phyloP scores from a whole-genome alignment of 441 rosid species.

The Dalechampia spathulata region DNA sequence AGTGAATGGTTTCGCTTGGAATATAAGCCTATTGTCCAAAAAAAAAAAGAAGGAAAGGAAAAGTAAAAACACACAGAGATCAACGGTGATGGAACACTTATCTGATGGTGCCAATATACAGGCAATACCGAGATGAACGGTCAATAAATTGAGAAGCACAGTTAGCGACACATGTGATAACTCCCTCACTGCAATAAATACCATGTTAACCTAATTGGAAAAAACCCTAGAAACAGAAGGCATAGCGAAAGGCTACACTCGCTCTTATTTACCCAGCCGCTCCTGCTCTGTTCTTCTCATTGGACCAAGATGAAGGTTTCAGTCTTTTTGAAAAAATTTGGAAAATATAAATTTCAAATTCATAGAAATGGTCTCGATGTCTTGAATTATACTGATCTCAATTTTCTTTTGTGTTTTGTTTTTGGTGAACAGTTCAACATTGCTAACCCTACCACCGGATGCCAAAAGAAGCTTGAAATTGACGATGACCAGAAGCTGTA shows the following conservation, averaged over 20 bases:
- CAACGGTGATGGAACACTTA: too few relatives aligned
- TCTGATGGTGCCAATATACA: too few relatives aligned
- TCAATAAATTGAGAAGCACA: too few relatives aligned
- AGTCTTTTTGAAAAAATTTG: not conserved
- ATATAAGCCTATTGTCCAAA: too few relatives aligned
- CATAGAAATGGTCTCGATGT: too few relatives aligned
- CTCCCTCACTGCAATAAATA: not conserved
- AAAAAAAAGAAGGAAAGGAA: too few relatives aligned
- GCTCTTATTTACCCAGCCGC: not conserved
- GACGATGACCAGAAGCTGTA: constrained; percentile 64
- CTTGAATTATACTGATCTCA: not conserved
- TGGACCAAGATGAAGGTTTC: constrained; percentile 16
- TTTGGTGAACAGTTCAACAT: constrained; percentile 45
- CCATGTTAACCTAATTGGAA: not conserved
- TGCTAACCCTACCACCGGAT: constrained; percentile 56
- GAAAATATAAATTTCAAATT: too few relatives aligned
- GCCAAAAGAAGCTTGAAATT: constrained; percentile 66
- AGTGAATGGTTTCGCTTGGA: too few relatives aligned
- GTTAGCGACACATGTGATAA: not conserved
- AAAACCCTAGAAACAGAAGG: constrained; percentile 12
- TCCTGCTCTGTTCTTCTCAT: constrained; percentile 2
- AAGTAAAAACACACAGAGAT: too few relatives aligned
- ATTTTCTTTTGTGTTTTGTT: not conserved
- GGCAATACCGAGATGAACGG: too few relatives aligned
- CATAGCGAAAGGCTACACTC: not conserved